Percentiles rank a stretch among this genome's conserved stretches.
phyloP scores from a whole-genome alignment of 2,329 filamentous ascomycete species.

The Cladobotryum protrusum region DNA sequence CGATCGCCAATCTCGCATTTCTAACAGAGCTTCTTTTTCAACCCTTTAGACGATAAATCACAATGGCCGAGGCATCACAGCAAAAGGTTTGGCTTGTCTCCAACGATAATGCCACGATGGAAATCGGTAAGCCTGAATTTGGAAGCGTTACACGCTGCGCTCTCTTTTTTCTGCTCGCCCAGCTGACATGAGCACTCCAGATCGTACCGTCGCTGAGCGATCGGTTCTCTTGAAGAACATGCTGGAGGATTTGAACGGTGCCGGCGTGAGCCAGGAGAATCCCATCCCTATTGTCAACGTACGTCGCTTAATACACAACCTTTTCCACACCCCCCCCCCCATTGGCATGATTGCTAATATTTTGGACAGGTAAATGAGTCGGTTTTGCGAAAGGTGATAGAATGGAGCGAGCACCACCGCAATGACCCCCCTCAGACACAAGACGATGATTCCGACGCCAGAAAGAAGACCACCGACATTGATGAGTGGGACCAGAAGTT shows the following conservation, averaged over 20 bases:
- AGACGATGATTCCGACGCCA: slow-evolving; percentile 87
- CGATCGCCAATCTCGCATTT: not conserved
- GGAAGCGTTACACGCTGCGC: not conserved
- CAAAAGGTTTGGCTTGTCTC: slow-evolving; percentile 43
- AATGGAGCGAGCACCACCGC: slow-evolving; percentile 96
- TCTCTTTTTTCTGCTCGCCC: not conserved
- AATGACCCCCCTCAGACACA: slow-evolving; percentile 73
- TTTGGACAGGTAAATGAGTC: slow-evolving; percentile 71
- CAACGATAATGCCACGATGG: slow-evolving; percentile 44
- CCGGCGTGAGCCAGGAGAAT: slow-evolving; percentile 47
- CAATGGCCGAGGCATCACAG: slow-evolving; percentile 30
- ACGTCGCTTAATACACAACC: slow-evolving; percentile 21
- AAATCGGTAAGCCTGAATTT: slow-evolving; percentile 36
- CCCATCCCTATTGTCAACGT: slow-evolving; percentile 85
- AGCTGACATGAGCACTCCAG: slow-evolving; percentile 34
- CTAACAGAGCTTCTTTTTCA: not conserved
- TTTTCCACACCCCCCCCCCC: not conserved
- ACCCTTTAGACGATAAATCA: slow-evolving; percentile 12
- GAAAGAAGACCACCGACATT: slow-evolving; percentile 98
- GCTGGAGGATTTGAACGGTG: slow-evolving; percentile 82
- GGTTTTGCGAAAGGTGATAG: slow-evolving; percentile 91
- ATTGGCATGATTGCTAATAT: slow-evolving; percentile 13
- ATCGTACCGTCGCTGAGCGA: slow-evolving; percentile 80
- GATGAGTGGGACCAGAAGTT: slow-evolving; percentile 99
- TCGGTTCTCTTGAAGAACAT: slow-evolving; percentile 97